Conservation (phyloP, 352 stramenopile genomes). For the Thraustochytrium sp. region DNA sequence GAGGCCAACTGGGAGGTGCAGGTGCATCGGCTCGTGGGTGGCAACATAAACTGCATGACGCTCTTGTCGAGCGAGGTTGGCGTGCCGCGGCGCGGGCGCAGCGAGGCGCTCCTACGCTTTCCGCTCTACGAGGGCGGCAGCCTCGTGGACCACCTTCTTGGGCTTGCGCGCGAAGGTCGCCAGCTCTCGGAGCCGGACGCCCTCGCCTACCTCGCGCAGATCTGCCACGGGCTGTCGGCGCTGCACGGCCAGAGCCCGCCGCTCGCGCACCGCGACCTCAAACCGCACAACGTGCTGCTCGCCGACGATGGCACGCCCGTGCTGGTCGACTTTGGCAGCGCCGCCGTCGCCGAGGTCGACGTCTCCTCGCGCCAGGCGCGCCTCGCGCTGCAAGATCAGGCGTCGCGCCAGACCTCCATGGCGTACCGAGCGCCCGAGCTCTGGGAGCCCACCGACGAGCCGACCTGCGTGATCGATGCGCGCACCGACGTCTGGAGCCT, state of each 20-base stretch:
- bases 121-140: constrained; percentile 58
- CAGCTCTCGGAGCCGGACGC: constrained; percentile 53
- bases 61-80: constrained; percentile 60
- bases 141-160: constrained; percentile 60
- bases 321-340: constrained; percentile 69
- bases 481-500: constrained; percentile 81
- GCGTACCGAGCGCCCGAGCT: constrained; percentile 82
- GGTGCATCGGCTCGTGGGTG: constrained; percentile 59
- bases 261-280: constrained; percentile 68
- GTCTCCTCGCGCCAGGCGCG: constrained; percentile 55
- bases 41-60: constrained; percentile 54
- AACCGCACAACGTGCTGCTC: constrained; percentile 67
- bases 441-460: constrained; percentile 59
- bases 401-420: constrained; percentile 70
- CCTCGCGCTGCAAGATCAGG: constrained; percentile 67
- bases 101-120: constrained; percentile 65
- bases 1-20: constrained; percentile 65
- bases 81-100: constrained; percentile 36
- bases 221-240: constrained; percentile 60
- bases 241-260: constrained; percentile 56
- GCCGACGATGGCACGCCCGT: constrained; percentile 56
- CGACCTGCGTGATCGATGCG: constrained; percentile 54
- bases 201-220: constrained; percentile 38
- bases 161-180: constrained; percentile 56
- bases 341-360: constrained; percentile 52